phyloP scores from a whole-genome alignment of 2,329 filamentous ascomycete species.

The Sphaceloma murrayae region DNA sequence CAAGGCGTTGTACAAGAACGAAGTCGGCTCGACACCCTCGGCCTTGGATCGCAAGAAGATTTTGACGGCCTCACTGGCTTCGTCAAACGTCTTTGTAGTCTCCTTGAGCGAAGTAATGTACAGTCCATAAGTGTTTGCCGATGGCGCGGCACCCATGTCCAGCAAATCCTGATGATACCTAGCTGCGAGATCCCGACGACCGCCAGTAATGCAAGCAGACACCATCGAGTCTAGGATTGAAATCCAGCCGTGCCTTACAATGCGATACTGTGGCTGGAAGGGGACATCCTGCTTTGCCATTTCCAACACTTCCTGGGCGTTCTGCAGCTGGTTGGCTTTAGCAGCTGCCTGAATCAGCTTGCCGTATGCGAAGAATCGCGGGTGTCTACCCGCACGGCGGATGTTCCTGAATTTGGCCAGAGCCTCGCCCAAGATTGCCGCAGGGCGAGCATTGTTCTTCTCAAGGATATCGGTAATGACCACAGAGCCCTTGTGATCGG shows the following conservation, averaged over 20 bases:
- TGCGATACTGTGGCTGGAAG: conserved; percentile 68
- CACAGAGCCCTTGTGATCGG: conserved; percentile 87
- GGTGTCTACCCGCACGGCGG: conserved; percentile 80
- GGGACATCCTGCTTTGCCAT: conserved; percentile 89
- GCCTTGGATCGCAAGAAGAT: conserved; percentile 91
- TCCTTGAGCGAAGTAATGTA: conserved; percentile 99
- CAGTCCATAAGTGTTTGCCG: conserved; percentile 93
- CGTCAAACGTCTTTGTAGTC: conserved; percentile 93
- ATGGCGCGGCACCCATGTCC: conserved; percentile 81
- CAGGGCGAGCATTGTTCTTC: conserved; percentile 62
- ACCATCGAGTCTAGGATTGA: conserved; percentile 96
- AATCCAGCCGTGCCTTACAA: conserved; percentile 91
- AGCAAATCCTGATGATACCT: conserved; percentile 87
- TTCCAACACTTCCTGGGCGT: conserved; percentile 76
- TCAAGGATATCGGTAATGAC: conserved; percentile 85
- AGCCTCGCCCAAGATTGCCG: conserved; percentile 63
- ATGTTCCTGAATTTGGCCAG: conserved; percentile 82
- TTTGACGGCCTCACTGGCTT: conserved; percentile 91
- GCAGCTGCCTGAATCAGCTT: conserved; percentile 92
- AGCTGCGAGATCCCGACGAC: conserved; percentile 69
- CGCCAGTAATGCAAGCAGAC: conserved; percentile 74
- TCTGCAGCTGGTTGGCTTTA: conserved; percentile 68
- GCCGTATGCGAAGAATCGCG: conserved; percentile 91
- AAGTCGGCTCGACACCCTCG: conserved; percentile 90
- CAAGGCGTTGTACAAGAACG: conserved; percentile 94